These are phyloP conservation scores for Uncinocarpus reesii DNA, from an alignment of 2,329 filamentous ascomycete species.

Conservation along the genomic window DNA sequence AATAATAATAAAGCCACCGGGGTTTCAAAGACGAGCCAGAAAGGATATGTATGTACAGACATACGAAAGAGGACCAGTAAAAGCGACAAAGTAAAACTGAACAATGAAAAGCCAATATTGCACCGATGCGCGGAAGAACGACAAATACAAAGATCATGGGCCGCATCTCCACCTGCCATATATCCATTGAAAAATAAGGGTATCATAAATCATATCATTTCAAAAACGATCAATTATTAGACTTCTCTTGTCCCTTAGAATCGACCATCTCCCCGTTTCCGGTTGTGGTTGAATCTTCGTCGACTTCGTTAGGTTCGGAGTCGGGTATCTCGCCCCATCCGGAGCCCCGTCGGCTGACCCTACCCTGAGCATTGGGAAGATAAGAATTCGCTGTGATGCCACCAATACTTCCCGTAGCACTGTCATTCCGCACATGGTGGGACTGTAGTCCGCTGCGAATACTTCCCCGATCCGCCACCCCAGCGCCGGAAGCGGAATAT, in stretches of 20 bases:
- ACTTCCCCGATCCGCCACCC: slow-evolving; percentile 66
- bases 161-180: background rate
- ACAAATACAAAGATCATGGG: background rate
- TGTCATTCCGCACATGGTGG: slow-evolving; percentile 68
- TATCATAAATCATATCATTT: slow-evolving; percentile 9
- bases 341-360: slow-evolving; percentile 36
- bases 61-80: background rate
- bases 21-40: no score
- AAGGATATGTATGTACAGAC: slow-evolving; percentile 4
- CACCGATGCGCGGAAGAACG: no score
- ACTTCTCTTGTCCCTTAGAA: background rate
- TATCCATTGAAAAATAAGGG: slow-evolving; percentile 4
- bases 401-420: slow-evolving; percentile 65
- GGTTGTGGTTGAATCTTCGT: background rate
- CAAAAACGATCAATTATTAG: background rate
- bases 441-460: slow-evolving; percentile 54
- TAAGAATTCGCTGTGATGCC: slow-evolving; percentile 49
- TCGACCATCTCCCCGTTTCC: background rate
- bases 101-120: background rate
- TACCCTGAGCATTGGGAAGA: slow-evolving; percentile 27
- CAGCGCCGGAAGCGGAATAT: slow-evolving; percentile 51
- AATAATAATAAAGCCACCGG: no score
- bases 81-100: background rate
- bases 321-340: slow-evolving; percentile 38
- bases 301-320: slow-evolving; percentile 25